Evolutionary conservation across 345 rosid genomes (phyloP).

Genomic region (Melaleuca alternifolia): DNA sequence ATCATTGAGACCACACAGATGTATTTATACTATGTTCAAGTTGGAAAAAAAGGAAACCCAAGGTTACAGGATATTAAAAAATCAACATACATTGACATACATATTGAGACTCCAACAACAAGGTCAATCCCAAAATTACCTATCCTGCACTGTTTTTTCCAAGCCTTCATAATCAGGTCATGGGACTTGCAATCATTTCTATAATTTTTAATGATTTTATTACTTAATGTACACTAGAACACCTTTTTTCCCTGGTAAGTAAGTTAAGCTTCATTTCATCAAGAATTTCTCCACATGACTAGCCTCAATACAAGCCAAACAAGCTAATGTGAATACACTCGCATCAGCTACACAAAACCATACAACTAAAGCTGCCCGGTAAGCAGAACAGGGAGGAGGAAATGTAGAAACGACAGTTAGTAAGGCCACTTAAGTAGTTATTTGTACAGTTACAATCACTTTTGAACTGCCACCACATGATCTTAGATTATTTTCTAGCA

Average conservation of each 20-base stretch:
- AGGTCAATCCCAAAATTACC: background rate
- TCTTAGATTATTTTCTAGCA: background rate
- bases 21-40: background rate
- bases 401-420: background rate
- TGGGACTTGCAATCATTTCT: background rate
- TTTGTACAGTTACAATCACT: background rate
- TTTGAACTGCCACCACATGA: background rate
- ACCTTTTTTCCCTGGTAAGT: background rate
- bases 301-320: background rate
- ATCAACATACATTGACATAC: background rate
- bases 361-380: background rate
- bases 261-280: background rate
- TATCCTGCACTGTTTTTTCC: background rate
- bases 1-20: background rate
- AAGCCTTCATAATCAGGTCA: background rate
- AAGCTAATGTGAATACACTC: background rate
- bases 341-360: background rate
- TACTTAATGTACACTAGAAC: background rate
- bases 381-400: background rate
- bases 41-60: background rate
- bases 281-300: background rate
- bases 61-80: background rate
- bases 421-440: background rate
- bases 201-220: background rate
- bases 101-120: background rate